Evolutionary conservation across 2,329 filamentous ascomycete genomes (phyloP).

Genomic region (Stenocarpella maydis): DNA sequence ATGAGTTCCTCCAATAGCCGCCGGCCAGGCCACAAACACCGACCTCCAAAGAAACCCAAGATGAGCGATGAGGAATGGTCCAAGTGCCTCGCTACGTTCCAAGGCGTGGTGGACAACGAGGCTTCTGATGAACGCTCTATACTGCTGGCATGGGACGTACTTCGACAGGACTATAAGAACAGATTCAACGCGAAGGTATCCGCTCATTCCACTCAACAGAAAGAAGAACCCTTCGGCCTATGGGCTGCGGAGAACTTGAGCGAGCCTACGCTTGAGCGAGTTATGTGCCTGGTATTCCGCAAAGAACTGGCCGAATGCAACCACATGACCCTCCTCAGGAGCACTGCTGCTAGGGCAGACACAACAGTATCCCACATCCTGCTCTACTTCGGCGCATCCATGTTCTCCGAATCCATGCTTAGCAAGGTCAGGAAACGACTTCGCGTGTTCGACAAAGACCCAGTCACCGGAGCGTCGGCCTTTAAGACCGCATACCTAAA

Average conservation of each 20-base stretch:
- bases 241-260: slow-evolving; percentile 27
- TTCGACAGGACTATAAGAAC: slow-evolving; percentile 14
- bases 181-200: slow-evolving; percentile 22
- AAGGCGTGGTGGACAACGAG: not conserved
- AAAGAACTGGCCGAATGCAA: slow-evolving; percentile 22
- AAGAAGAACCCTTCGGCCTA: slow-evolving; percentile 21
- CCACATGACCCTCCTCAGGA: slow-evolving; percentile 19
- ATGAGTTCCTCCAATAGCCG: slow-evolving; percentile 9
- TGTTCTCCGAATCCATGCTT: slow-evolving; percentile 27
- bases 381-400: slow-evolving; percentile 22
- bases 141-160: not conserved
- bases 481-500: slow-evolving; percentile 16
- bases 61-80: slow-evolving; percentile 25
- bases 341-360: slow-evolving; percentile 5
- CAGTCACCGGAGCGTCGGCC: not conserved
- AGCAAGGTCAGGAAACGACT: slow-evolving; percentile 26
- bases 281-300: slow-evolving; percentile 24
- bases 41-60: slow-evolving; percentile 7
- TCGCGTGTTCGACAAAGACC: slow-evolving; percentile 20
- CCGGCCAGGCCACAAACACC: slow-evolving; percentile 14
- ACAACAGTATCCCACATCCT: slow-evolving; percentile 22
- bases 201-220: not conserved
- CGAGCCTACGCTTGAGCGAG: not conserved
- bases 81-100: slow-evolving; percentile 6
- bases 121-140: slow-evolving; percentile 15